Conservation (phyloP, 805 yeast species). For the Starmerella lactis-condensi region DNA sequence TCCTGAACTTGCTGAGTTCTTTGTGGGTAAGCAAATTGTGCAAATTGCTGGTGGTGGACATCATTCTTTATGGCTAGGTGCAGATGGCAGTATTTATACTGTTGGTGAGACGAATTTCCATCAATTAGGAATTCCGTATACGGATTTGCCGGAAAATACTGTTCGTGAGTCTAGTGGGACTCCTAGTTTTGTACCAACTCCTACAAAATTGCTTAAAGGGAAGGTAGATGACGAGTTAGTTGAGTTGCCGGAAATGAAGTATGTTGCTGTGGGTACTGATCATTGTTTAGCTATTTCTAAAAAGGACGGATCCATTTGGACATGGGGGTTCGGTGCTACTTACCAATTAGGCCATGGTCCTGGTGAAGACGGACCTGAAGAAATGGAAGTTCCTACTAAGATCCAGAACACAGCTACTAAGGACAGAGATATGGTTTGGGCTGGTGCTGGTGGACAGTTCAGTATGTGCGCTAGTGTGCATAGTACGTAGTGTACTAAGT, state of each 20-base stretch:
- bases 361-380: slow-evolving; percentile 74
- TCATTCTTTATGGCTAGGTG: slow-evolving; percentile 61
- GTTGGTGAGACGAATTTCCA: slow-evolving; percentile 91
- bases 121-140: slow-evolving; percentile 64
- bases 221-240: slow-evolving; percentile 17
- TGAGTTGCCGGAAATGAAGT: slow-evolving; percentile 36
- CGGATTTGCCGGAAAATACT: slow-evolving; percentile 46
- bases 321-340: slow-evolving; percentile 98
- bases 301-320: slow-evolving; percentile 62
- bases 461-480: slow-evolving; percentile 31
- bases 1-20: slow-evolving; percentile 56
- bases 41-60: slow-evolving; percentile 86
- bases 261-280: slow-evolving; percentile 72
- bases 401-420: slow-evolving; percentile 88
- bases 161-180: slow-evolving; percentile 64
- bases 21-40: slow-evolving; percentile 35
- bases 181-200: slow-evolving; percentile 58
- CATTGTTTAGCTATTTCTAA: slow-evolving; percentile 69
- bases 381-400: slow-evolving; percentile 72
- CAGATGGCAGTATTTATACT: slow-evolving; percentile 53
- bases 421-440: slow-evolving; percentile 44
- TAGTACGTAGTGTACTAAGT: too few species aligned
- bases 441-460: slow-evolving; percentile 96
- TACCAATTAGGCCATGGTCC: slow-evolving; percentile 88
- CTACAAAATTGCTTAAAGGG: slow-evolving; percentile 42